Evolutionary conservation across 2,329 filamentous ascomycete genomes (phyloP).

Genomic region (Aspergillus neotritici): DNA sequence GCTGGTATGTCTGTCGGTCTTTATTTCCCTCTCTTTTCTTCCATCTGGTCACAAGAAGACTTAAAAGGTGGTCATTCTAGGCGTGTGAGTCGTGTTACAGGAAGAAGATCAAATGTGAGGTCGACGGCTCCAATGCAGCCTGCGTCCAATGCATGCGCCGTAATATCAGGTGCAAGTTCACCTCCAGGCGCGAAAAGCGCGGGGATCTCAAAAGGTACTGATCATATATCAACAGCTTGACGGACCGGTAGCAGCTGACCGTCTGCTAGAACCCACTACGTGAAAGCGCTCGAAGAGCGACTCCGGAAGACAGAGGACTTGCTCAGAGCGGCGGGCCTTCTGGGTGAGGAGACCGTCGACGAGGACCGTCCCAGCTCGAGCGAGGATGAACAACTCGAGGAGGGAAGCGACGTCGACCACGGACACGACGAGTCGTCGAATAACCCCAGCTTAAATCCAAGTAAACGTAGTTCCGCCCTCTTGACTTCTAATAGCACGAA

Average conservation of each 20-base stretch:
- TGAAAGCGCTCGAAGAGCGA: slow-evolving; percentile 88
- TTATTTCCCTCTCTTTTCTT: background rate
- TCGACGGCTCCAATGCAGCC: slow-evolving; percentile 63
- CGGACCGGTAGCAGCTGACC: slow-evolving; percentile 1
- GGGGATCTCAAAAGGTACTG: slow-evolving; percentile 80
- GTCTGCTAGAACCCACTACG: slow-evolving; percentile 73
- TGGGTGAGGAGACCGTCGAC: slow-evolving; percentile 71
- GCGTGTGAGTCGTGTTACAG: slow-evolving; percentile 91
- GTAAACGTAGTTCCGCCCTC: slow-evolving; percentile 1
- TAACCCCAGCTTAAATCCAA: slow-evolving; percentile 2
- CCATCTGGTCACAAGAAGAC: background rate
- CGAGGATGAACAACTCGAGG: slow-evolving; percentile 15
- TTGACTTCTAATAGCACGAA: background rate
- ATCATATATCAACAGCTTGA: background rate
- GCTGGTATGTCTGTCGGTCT: slow-evolving; percentile 15
- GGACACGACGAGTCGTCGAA: slow-evolving; percentile 44
- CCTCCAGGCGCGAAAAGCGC: slow-evolving; percentile 87
- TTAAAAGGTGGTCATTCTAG: slow-evolving; percentile 39
- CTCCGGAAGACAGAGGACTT: slow-evolving; percentile 83
- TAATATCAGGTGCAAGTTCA: slow-evolving; percentile 90
- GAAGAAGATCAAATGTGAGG: slow-evolving; percentile 85
- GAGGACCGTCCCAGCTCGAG: slow-evolving; percentile 17
- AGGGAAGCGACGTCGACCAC: slow-evolving; percentile 8
- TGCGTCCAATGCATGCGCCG: slow-evolving; percentile 92
- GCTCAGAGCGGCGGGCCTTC: slow-evolving; percentile 71